Evolutionary conservation across 306 rosid genomes (phyloP).

Genomic region (Amphicarpaea edgeworthii): DNA sequence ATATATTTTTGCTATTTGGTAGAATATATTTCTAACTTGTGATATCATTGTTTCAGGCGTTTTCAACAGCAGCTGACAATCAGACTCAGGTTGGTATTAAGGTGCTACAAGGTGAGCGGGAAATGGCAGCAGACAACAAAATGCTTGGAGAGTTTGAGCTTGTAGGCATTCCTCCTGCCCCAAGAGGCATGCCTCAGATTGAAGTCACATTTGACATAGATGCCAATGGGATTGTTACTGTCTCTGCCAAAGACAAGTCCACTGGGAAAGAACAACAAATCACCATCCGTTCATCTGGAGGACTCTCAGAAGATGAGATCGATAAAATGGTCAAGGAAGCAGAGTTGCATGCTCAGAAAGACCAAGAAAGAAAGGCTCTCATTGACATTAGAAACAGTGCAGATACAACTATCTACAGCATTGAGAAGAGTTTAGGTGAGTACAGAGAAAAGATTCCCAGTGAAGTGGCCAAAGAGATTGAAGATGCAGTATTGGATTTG

Average conservation of each 20-base stretch:
- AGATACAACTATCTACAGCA: conserved; percentile 83
- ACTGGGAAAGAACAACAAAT: conserved; percentile 91
- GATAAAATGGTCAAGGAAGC: conserved; percentile 94
- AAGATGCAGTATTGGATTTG: conserved; percentile 78
- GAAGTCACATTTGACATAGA: conserved; percentile 96
- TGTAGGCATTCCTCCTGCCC: conserved; percentile 89
- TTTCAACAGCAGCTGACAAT: conserved; percentile 93
- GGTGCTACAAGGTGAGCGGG: conserved; percentile 95
- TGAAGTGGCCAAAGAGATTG: conserved; percentile 84
- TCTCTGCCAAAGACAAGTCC: conserved; percentile 95
- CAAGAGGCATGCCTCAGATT: conserved; percentile 91
- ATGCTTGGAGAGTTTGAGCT: conserved; percentile 90
- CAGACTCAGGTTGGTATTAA: conserved; percentile 94
- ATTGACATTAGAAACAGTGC: conserved; percentile 87
- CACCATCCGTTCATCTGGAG: conserved; percentile 92
- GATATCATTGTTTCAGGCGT: conserved; percentile 62
- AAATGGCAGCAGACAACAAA: conserved; percentile 94
- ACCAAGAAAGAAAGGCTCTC: conserved; percentile 83
- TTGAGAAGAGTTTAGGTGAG: conserved; percentile 87
- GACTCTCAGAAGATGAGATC: conserved; percentile 83
- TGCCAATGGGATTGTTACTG: conserved; percentile 94
- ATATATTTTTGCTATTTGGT: background rate
- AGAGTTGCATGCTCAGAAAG: conserved; percentile 85
- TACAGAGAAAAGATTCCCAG: conserved; percentile 84
- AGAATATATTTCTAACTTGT: conserved; percentile 22